Evolutionary conservation across 202 grass and related monocot genomes (phyloP).

Genomic region (Bolboschoenoplectus hybrid): DNA sequence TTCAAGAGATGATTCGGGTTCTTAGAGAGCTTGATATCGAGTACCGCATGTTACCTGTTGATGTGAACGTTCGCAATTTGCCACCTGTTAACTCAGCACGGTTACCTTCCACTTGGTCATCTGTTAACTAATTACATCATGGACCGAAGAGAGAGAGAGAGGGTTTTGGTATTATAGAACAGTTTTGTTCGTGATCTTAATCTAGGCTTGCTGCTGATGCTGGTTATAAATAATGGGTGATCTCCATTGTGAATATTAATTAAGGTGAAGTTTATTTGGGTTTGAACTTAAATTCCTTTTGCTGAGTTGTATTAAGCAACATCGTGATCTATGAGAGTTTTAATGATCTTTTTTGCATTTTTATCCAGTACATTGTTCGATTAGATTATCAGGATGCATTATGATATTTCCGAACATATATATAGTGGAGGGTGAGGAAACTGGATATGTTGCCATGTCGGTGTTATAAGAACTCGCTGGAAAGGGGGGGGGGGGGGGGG

Average conservation of each 20-base stretch:
- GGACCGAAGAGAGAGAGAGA: background rate
- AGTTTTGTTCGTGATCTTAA: background rate
- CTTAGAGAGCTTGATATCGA: conserved; percentile 75
- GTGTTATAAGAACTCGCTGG: too few relatives aligned
- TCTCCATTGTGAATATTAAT: conserved; percentile 18
- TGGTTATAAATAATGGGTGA: background rate
- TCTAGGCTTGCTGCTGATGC: background rate
- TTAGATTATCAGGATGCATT: background rate
- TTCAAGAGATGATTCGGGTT: conserved; percentile 85
- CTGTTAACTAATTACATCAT: conserved; percentile 36
- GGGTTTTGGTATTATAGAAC: background rate
- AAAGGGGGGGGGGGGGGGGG: too few relatives aligned
- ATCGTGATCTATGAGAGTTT: background rate
- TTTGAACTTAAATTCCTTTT: background rate
- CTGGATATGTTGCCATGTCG: background rate
- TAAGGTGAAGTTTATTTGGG: background rate
- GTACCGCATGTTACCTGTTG: conserved; percentile 76
- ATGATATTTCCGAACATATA: background rate
- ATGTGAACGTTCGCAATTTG: conserved; percentile 69
- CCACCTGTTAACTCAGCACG: conserved; percentile 53
- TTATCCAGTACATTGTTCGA: background rate
- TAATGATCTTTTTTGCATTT: background rate
- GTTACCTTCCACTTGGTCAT: conserved; percentile 73
- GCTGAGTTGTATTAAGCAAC: conserved; percentile 3
- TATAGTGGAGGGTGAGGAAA: background rate